Evolutionary conservation across 768 basidiomycete genomes (phyloP), one percentile per base, ranked within the genome.

Genomic region (Lactarius trivialis): DNA sequence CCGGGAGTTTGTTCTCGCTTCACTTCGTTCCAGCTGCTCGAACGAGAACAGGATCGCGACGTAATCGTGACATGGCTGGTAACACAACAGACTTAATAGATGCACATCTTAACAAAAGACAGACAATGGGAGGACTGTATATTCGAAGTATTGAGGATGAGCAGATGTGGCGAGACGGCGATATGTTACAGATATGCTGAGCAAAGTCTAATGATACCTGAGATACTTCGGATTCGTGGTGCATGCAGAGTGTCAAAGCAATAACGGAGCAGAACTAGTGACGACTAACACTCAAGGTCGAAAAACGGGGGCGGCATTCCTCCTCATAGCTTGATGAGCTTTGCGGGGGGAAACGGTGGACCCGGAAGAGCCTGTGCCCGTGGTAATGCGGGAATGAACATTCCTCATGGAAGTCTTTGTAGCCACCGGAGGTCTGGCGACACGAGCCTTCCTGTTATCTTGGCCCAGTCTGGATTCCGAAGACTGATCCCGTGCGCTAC

Each of bases 121-220:
- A 7, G 26, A 50, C 5, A 50, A 48, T 45, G 30, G 9, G 26
- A 37, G 55, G 50, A 51, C 15, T 41, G 34, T 63, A 52, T 43
- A 63, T 58, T 49, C 34, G 7, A 7, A 36, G 33, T 43, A 53
- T 26, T 17, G 37, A 26, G 17, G 52, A 21, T 58, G 34, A 34
- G 49, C 55, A 50, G 11, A 49, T 60, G 54, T 39, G 37, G 55
- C 34, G 63, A 51, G 48, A 56, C 32, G 14, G 24, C 24, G 48
- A 60, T 60, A 64, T 21, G 60, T 60, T 64, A 64, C 63, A 64
- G 48, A 60, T 64, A 56, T 60, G 49, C 51, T 39, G 17, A 55
- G 53, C 24, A 51, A 19, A 43, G 32, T 61, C 55, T 61, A 61
- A 51, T 21, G 19, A 41, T 51, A 36, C 54, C 52, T 26, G 54